Conservation (phyloP, 2,329 filamentous ascomycete genomes). For the Nectriaceae sp. region DNA sequence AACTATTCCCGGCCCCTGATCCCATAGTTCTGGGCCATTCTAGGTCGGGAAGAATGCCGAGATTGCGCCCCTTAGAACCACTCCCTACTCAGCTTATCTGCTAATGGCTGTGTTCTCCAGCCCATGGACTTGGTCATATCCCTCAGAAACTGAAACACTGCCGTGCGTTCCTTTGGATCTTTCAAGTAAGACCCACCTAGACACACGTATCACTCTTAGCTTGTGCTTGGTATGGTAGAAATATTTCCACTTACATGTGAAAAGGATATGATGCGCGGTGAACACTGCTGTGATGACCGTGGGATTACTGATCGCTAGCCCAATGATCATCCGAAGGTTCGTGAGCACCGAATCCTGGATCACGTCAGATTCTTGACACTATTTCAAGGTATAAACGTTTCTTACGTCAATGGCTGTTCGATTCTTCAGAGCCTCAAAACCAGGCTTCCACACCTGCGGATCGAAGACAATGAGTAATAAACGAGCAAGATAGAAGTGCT, state of each 20-base stretch:
- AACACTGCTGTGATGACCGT: conserved; percentile 25
- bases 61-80: too few relatives aligned
- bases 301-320: conserved; percentile 29
- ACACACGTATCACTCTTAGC: background rate
- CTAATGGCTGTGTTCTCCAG: conserved; percentile 15
- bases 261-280: conserved; percentile 28
- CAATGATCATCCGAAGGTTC: conserved; percentile 25
- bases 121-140: conserved; percentile 17
- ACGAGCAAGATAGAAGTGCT: conserved; percentile 41
- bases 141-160: conserved; percentile 14
- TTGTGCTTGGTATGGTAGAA: conserved; percentile 1
- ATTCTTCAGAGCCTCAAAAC: conserved; percentile 22
- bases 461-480: conserved; percentile 43
- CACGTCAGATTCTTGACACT: background rate
- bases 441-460: conserved; percentile 29
- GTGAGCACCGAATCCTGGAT: conserved; percentile 24
- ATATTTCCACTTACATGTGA: conserved; percentile 23
- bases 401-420: conserved; percentile 21
- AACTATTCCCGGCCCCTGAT: too few relatives aligned
- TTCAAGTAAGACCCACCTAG: conserved; percentile 16
- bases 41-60: too few relatives aligned
- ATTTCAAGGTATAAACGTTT: background rate
- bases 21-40: too few relatives aligned
- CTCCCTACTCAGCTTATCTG: conserved; percentile 12
- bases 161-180: conserved; percentile 12